phyloP scores from a whole-genome alignment of 2,329 filamentous ascomycete species.

The Podosphaera xanthii region DNA sequence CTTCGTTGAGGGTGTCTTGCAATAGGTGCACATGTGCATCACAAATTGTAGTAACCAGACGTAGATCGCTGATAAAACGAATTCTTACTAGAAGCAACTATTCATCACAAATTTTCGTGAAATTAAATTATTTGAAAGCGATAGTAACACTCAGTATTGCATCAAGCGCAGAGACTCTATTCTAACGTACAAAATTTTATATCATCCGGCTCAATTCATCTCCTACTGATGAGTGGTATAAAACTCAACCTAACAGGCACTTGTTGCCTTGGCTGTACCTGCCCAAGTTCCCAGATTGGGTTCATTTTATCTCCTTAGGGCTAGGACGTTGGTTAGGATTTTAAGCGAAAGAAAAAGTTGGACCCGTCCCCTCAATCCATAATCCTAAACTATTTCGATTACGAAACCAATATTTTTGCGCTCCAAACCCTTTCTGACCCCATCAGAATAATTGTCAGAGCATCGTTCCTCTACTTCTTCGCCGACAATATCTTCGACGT shows the following conservation, averaged over 20 bases:
- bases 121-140: too few species aligned
- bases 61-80: too few species aligned
- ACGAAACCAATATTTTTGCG: neutral
- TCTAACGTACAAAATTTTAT: too few species aligned
- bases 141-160: too few species aligned
- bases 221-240: neutral
- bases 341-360: conserved; percentile 1
- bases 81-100: too few species aligned
- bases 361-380: neutral
- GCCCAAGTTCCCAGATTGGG: neutral
- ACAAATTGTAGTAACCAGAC: too few species aligned
- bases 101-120: too few species aligned
- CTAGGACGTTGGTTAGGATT: conserved; percentile 1
- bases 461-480: conserved; percentile 3
- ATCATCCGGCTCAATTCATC: neutral
- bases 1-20: too few species aligned
- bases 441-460: conserved; percentile 3
- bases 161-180: too few species aligned
- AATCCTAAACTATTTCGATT: neutral
- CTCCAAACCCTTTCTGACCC: conserved; percentile 4
- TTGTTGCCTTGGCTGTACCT: neutral
- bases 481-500: conserved; percentile 14
- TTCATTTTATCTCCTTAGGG: neutral
- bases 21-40: too few species aligned
- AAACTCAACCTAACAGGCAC: neutral